Conservation (phyloP, 1,139 yeast genomes). For the Taiozyma sp. region DNA sequence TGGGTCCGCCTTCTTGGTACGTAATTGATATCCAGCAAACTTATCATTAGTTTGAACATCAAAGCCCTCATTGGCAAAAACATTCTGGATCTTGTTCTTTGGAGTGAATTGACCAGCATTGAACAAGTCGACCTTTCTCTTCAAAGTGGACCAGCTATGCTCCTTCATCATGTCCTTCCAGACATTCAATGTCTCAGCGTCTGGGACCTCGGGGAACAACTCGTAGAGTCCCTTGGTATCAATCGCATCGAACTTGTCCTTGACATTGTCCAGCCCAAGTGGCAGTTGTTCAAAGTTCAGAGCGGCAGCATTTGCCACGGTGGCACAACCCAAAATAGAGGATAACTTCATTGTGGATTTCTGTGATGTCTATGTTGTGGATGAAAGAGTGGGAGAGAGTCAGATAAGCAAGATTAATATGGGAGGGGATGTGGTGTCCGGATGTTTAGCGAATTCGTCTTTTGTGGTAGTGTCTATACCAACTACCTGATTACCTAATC, state of each 20-base stretch:
- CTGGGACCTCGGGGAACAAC: neutral
- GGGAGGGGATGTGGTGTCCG: too few species aligned
- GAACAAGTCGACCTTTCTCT: conserved; percentile 9
- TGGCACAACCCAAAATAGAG: neutral
- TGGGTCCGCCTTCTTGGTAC: conserved; percentile 34
- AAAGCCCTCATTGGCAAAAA: conserved; percentile 1
- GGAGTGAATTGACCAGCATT: conserved; percentile 11
- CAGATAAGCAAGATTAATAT: too few species aligned
- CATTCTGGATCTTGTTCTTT: conserved; percentile 11
- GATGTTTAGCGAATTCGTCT: too few species aligned
- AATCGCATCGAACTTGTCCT: neutral
- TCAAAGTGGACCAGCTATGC: conserved; percentile 9
- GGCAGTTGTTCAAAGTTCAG: neutral
- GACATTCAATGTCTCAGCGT: conserved; percentile 9
- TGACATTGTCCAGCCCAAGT: neutral
- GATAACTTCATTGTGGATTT: neutral
- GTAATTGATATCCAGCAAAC: conserved; percentile 32
- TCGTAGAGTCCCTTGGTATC: neutral
- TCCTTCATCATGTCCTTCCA: conserved; percentile 16
- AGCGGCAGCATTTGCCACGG: neutral
- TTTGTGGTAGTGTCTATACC: too few species aligned
- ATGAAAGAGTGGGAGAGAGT: too few species aligned
- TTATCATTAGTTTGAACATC: conserved; percentile 4
- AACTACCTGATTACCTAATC: too few species aligned
- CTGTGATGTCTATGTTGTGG: too few species aligned